phyloP scores from a whole-genome alignment of 345 rosid species.

The Eutrema heterophyllum region DNA sequence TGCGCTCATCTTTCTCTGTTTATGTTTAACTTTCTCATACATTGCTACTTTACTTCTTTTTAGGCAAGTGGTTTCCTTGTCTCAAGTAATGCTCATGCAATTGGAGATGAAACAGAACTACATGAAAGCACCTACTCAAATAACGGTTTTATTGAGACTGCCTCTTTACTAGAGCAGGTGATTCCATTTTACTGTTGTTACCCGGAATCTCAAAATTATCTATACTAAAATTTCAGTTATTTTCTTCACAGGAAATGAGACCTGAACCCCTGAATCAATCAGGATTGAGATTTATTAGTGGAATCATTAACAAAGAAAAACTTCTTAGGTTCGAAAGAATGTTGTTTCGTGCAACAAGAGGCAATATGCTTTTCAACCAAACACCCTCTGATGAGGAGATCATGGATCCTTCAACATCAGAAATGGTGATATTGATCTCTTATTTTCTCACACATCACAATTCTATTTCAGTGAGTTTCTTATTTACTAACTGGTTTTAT shows the following conservation, averaged over 20 bases:
- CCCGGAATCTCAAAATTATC: conserved; percentile 15
- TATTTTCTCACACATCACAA: not conserved
- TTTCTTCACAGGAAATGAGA: conserved; percentile 57
- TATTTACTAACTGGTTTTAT: conserved; percentile 1
- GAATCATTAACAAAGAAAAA: conserved; percentile 74
- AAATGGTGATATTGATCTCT: conserved; percentile 54
- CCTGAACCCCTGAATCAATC: conserved; percentile 61
- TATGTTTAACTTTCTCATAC: not conserved
- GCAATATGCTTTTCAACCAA: conserved; percentile 97
- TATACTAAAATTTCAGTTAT: conserved; percentile 20
- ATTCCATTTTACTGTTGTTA: conserved; percentile 16
- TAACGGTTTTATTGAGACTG: conserved; percentile 42
- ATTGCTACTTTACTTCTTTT: conserved; percentile 5
- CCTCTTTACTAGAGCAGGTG: conserved; percentile 84
- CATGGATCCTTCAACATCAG: conserved; percentile 82
- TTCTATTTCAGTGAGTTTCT: conserved; percentile 12
- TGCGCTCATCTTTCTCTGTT: conserved; percentile 7
- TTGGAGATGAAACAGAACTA: conserved; percentile 68
- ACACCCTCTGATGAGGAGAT: conserved; percentile 84
- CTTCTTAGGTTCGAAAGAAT: conserved; percentile 82
- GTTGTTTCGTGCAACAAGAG: conserved; percentile 96
- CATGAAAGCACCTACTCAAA: conserved; percentile 62
- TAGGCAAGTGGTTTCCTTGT: conserved; percentile 85
- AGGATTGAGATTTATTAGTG: conserved; percentile 83
- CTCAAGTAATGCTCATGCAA: conserved; percentile 63